Evolutionary conservation across 2,329 filamentous ascomycete species (phyloP), one percentile per base, ranked within the genome.

Genomic region (Diaporthe ilicicola): DNA sequence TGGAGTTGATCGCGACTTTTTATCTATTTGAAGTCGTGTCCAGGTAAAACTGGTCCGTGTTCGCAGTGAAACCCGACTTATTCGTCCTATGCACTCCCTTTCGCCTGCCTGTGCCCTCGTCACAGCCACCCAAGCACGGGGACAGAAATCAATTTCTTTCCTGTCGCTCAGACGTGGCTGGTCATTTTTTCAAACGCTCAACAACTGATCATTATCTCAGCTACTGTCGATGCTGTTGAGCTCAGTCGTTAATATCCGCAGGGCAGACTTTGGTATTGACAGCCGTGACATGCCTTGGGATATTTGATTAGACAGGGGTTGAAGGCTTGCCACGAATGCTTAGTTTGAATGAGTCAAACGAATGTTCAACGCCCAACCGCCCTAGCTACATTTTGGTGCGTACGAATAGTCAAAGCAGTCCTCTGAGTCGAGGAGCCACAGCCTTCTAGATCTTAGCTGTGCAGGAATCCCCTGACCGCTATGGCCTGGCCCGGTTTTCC

Each of bases 261-360:
- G 44, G 3, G 13, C 44, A 6, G 59, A 19, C 59, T 50, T 48
- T 17, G 27, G n/a, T 12, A 37, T n/a, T 64, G 44, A 27, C 44
- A 64, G 27, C 59, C 46, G 32, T 64, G 59, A 34, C 59, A 50
- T 50, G 29, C 37, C 59, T 37, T 64, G n/a, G 29, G 13, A 27
- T 12, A 27, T 50, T 64, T 64, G 12, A 64, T 64, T 50, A 64
- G 22, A 19, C n/a, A 64, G 44, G 59, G 29, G 44, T 62, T 19
- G 56, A 50, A 50, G 59, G 44, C 59, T 50, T 37, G 29, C 37
- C 19, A 27, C 29, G n/a, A 64, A 19, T 8, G 22, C 24, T 24
- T 64, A 64, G 44, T 56, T 6, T 34, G 32, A 19, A 10, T 56
- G 15, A 39, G 34, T 27, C 7, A 1, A 56, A 39, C 15, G 12